Base-by-base conservation (phyloP, 805 yeast species). In the Phaffomyces thermotolerans region DNA sequence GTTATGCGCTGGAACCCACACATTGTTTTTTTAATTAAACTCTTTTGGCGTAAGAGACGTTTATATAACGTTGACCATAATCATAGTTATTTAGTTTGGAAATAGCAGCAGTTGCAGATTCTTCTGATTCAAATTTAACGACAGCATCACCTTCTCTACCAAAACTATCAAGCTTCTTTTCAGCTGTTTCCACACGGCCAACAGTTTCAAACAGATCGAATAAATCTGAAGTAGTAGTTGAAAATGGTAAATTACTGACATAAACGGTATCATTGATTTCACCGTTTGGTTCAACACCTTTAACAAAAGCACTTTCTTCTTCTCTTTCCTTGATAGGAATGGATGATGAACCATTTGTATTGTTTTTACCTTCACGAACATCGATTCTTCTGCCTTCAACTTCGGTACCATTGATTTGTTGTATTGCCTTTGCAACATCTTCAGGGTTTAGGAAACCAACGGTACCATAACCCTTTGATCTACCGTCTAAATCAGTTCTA, bases 121-220 rank as follows among this genome's bases (percentile, higher is more conserved):
- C 85, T 27, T 69, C 72, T 43, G 72, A 69, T 47, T 75, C 81
- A 59, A 85, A 86, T 60, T 81, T 76, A 36, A 91, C 89, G 40
- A 88, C 89, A n/a, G 95, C 97, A 50, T 72, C 67, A 27, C 97
- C 98, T 15, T 95, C 79, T 57, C 80, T 74, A 33, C 91, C 91
- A 32, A 66, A 64, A 4, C 69, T 59, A 50, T 73, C 74, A 54
- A 63, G 75, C 60, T 80, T 86, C 48, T 91, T 71, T 61, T 87
- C 95, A 18, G 96, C 96, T 36, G 73, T 73, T 34, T 64, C 68
- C 15, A 91, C 87, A 39, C 75, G 67, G 20, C 96, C 95, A 43
- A 89, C 77, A 32, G 91, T 82, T 60, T 83, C 91, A 60, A 90
- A 90, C 46, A 91, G 72, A 52, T 90, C 96, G 51, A 71, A 77